phyloP scores from a whole-genome alignment of 495 filamentous ascomycete genomes.

The Platismatia glauca region DNA sequence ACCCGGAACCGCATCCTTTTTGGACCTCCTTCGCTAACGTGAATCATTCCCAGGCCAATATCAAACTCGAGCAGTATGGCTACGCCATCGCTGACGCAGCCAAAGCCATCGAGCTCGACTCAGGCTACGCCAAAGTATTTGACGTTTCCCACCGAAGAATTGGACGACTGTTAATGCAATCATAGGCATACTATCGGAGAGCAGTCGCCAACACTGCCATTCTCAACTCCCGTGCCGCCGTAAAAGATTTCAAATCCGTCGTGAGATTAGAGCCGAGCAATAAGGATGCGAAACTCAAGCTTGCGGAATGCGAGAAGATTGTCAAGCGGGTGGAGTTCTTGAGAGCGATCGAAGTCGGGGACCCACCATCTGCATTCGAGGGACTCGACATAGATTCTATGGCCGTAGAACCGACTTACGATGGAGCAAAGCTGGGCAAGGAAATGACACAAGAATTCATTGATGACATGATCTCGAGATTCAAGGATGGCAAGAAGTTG shows the following conservation, averaged over 20 bases:
- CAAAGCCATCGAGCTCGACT: slow-evolving; percentile 86
- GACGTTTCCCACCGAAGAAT: background rate
- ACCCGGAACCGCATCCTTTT: slow-evolving; percentile 8
- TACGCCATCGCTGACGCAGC: slow-evolving; percentile 87
- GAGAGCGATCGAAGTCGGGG: slow-evolving; percentile 86
- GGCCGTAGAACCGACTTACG: slow-evolving; percentile 70
- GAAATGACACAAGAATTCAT: slow-evolving; percentile 96
- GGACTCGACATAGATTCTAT: slow-evolving; percentile 83
- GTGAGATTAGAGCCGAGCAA: slow-evolving; percentile 78
- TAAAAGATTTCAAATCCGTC: slow-evolving; percentile 87
- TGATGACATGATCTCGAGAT: slow-evolving; percentile 89
- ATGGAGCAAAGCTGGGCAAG: slow-evolving; percentile 66
- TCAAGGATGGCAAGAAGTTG: slow-evolving; percentile 91
- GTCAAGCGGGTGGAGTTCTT: slow-evolving; percentile 85
- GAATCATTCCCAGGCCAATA: slow-evolving; percentile 56
- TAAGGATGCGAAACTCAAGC: slow-evolving; percentile 81
- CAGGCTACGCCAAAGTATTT: slow-evolving; percentile 73
- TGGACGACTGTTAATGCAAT: slow-evolving; percentile 3
- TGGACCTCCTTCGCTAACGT: background rate
- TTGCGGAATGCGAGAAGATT: slow-evolving; percentile 86
- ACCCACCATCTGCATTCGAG: slow-evolving; percentile 83
- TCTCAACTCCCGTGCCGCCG: slow-evolving; percentile 72
- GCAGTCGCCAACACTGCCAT: slow-evolving; percentile 87
- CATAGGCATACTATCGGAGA: slow-evolving; percentile 87
- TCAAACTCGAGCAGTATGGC: slow-evolving; percentile 91